These are phyloP conservation scores for Acanthamoeba triangularis DNA, from an alignment of 208 protist species.

Conservation along the genomic window DNA sequence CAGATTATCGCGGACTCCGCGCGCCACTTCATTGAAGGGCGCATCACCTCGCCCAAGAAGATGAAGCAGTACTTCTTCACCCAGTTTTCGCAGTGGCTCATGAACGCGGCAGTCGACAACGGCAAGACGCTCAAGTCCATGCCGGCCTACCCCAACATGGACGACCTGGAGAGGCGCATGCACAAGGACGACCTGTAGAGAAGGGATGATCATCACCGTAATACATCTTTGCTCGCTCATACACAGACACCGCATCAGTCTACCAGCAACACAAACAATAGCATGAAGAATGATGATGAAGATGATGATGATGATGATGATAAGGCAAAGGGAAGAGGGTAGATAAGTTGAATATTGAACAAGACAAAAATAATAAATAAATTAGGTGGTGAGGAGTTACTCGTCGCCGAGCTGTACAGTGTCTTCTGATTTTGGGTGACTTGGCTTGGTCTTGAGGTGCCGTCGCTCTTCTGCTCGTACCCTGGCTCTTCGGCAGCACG, in stretches of 20 bases:
- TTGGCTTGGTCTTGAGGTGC: not conserved
- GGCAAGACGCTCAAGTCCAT: not conserved
- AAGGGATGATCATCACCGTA: not conserved
- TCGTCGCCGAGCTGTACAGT: conserved; percentile 55
- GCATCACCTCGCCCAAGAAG: conserved; percentile 6
- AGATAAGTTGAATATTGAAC: not conserved
- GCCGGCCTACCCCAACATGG: conserved; percentile 19
- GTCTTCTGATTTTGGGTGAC: not conserved
- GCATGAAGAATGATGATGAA: not conserved
- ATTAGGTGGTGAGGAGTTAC: not conserved
- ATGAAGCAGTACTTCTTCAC: conserved; percentile 58
- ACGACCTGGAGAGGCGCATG: conserved; percentile 12
- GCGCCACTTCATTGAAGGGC: not conserved
- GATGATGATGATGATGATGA: not conserved
- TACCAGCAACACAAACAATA: not conserved
- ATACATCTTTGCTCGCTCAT: not conserved
- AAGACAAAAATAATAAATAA: conserved; percentile 36
- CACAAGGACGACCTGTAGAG: conserved; percentile 37
- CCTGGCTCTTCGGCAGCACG: not conserved
- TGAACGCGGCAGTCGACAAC: conserved; percentile 58
- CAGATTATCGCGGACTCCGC: conserved; percentile 8
- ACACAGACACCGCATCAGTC: not conserved
- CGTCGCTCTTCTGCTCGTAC: not conserved
- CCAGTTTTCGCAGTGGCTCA: conserved; percentile 48
- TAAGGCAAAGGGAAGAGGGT: not conserved